Evolutionary conservation across 495 filamentous ascomycete genomes (phyloP), one percentile per base, ranked within the genome.

Genomic region (Neurospora sp.): DNA sequence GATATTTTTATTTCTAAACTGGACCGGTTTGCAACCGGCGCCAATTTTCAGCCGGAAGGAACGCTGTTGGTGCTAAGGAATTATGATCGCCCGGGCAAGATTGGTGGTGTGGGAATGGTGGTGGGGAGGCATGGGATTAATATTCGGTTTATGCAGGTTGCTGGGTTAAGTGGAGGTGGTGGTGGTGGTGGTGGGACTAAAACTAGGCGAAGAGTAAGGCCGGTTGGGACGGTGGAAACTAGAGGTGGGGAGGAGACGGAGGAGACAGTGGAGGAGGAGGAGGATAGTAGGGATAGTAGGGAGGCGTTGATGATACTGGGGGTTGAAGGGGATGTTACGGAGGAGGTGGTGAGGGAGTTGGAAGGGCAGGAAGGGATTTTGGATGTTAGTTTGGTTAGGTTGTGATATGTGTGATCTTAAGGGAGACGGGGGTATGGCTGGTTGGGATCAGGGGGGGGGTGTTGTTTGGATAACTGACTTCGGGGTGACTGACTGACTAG

Each of bases 251-350:
- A 71, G 4, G 72, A 74, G 4, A 69, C 71, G 41, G 71, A 79
- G 45, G 75, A 77, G 44, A 75, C 76, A 27, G 70, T 68, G 9
- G 74, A 40, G n/a, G 74, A 71, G n/a, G 74, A 71, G 47, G 53
- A 71, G 47, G 72, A 69, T 31, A 31, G 27, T 31, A 31, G 27
- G 16, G 70, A 71, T 7, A 72, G 65, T 7, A 87, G 85, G 42
- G 90, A 93, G 80, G 90, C 90, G 8, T 78, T 93, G 70, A 93
- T 93, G 90, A 92, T 93, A 75, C 72, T 93, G 44, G 89, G 90
- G 0, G 85, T 93, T 40, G 88, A 89, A 73, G 83, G 85, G 8
- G 81, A 81, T 8, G 87, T 92, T 8, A 86, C 84, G 0, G 80
- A 82, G 68, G 84, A 86, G 20, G 87, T 91, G 42, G 76, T 89